Evolutionary conservation across 176 grass and related monocot species (phyloP).

Genomic region (sorghum (Sorghum bicolor)): DNA sequence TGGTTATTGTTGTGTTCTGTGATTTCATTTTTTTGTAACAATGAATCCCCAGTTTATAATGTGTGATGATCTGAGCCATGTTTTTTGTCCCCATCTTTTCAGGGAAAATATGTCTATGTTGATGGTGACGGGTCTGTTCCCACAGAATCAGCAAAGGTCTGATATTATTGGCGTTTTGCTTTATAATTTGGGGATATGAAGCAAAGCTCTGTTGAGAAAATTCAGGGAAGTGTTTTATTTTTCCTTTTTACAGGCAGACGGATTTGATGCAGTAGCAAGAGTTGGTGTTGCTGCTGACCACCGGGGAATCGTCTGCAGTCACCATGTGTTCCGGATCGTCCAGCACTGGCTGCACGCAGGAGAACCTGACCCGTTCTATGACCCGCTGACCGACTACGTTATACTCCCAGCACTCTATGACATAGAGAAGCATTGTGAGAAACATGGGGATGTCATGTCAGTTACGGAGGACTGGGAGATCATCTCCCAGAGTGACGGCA

Average conservation of each 20-base stretch:
- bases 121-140: constrained; percentile 97
- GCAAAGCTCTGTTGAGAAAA: background rate
- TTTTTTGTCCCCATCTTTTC: constrained; percentile 2
- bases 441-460: constrained; percentile 36
- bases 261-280: constrained; percentile 63
- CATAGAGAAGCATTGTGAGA: constrained; percentile 40
- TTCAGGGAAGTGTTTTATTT: background rate
- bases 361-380: constrained; percentile 77
- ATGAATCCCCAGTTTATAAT: background rate
- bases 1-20: constrained; percentile 6
- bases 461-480: constrained; percentile 83
- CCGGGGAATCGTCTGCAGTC: constrained; percentile 68
- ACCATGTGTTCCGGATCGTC: constrained; percentile 67
- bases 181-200: background rate
- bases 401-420: constrained; percentile 75
- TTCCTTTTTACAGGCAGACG: constrained; percentile 52
- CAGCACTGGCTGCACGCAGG: constrained; percentile 75
- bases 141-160: constrained; percentile 81
- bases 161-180: background rate
- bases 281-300: constrained; percentile 82
- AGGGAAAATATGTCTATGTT: constrained; percentile 70
- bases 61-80: background rate
- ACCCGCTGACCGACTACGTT: constrained; percentile 79
- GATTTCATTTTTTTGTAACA: constrained; percentile 13
- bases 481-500: constrained; percentile 30